Base-by-base conservation (phyloP, 148 eudicot genomes). In the Nepenthes mirabilis region DNA sequence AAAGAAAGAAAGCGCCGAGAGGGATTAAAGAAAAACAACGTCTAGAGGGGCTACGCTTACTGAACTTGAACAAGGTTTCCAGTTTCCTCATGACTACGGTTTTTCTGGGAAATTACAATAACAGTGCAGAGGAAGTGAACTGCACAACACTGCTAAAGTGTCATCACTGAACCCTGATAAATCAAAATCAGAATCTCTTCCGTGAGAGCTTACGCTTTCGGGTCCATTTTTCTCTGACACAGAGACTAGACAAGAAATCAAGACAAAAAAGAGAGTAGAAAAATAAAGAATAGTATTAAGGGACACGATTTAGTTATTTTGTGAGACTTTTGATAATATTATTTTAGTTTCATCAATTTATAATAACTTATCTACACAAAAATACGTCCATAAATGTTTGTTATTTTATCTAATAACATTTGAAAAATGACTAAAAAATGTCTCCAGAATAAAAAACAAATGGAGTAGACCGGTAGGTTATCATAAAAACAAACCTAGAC, bases 101-200 rank as follows among this genome's bases (percentile, higher is more conserved):
- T 75, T 47, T 54, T 61, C 61, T 75, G 55, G 79, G 75, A 14
- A 36, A 6, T 37, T 33, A 61, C 43, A 49, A 49, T 49, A 2
- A 49, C 52, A 49, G 52, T 49, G n/a, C 52, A 40, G 45, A 40
- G 45, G 45, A 4, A 40, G 64, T 12, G 64, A 49, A 33, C 58
- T 67, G 54, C 49, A 50, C 36, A 52, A 47, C 36, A 53, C 47
- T 10, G 52, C 57, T 65, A 23, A 52, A 55, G 36, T 72, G 64
- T 66, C 67, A 72, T 65, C 62, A 72, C 77, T 75, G 65, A 58
- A 71, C 66, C 58, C 58, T 76, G 86, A 79, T 36, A 70, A 55
- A 85, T 85, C 91, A 73, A 80, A 76, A 71, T 80, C 87, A 82
- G 80, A 74, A 80, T 73, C 80, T 70, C 52, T 58, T 13, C 72